phyloP scores from a whole-genome alignment of 2,329 filamentous ascomycete species.

The Fusarium setosum region DNA sequence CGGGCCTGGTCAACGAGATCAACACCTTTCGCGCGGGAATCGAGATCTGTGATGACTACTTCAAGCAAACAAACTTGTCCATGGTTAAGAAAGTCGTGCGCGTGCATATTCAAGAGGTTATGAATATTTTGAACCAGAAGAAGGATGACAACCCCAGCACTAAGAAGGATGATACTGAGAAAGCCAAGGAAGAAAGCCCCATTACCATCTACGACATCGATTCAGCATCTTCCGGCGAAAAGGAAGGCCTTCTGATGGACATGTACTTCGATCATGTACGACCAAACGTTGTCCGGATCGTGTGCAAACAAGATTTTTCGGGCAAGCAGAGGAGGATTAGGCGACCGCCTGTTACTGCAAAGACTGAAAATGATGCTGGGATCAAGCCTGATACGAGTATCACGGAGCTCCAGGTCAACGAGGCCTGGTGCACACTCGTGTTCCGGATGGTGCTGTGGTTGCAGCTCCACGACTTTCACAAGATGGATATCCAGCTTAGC shows the following conservation, averaged over 20 bases:
- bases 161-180: neutral
- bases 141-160: neutral
- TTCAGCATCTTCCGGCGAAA: slow-evolving; percentile 18
- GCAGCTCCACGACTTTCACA: slow-evolving; percentile 52
- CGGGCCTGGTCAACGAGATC: slow-evolving; percentile 26
- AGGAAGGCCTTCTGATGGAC: slow-evolving; percentile 21
- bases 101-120: slow-evolving; percentile 28
- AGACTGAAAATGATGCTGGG: neutral
- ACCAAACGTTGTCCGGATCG: slow-evolving; percentile 7
- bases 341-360: neutral
- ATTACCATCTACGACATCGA: slow-evolving; percentile 27
- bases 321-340: slow-evolving; percentile 17
- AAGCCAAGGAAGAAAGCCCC: neutral
- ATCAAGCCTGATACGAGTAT: neutral
- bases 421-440: slow-evolving; percentile 49
- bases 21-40: slow-evolving; percentile 21
- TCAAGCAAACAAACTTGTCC: neutral
- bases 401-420: slow-evolving; percentile 7
- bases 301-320: slow-evolving; percentile 1
- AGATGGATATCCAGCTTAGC: slow-evolving; percentile 47
- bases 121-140: slow-evolving; percentile 12
- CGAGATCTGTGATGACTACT: slow-evolving; percentile 24
- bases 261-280: slow-evolving; percentile 29
- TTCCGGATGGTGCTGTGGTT: slow-evolving; percentile 54
- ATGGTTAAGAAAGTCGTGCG: slow-evolving; percentile 26